Evolutionary conservation across 345 rosid species (phyloP).

Genomic region (Draba incana): DNA sequence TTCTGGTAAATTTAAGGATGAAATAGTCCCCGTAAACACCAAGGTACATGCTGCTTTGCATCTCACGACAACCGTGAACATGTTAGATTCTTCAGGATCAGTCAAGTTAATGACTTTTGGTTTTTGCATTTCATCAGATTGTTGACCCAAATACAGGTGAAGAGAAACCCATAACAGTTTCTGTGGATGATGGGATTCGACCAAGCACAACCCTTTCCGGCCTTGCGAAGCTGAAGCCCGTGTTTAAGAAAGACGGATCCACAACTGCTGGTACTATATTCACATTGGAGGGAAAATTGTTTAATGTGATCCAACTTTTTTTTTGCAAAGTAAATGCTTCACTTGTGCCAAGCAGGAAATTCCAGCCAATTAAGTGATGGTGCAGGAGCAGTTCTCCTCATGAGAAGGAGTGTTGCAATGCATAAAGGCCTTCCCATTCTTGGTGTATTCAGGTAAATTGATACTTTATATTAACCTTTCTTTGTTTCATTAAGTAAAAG

Average conservation of each 20-base stretch:
- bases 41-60: conserved; percentile 56
- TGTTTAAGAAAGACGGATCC: conserved; percentile 85
- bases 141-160: conserved; percentile 88
- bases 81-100: conserved; percentile 2
- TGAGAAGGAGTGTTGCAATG: conserved; percentile 88
- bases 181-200: conserved; percentile 94
- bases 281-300: conserved; percentile 9
- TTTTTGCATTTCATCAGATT: conserved; percentile 58
- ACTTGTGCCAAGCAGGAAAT: conserved; percentile 57
- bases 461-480: conserved; percentile 13
- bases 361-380: conserved; percentile 97
- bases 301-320: not conserved
- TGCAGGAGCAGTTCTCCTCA: conserved; percentile 93
- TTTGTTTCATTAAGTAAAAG: conserved; percentile 16
- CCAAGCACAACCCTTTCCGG: conserved; percentile 68
- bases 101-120: conserved; percentile 17
- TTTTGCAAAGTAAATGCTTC: not conserved
- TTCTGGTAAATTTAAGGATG: conserved; percentile 86
- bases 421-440: conserved; percentile 78
- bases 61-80: not conserved
- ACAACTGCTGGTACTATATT: conserved; percentile 82
- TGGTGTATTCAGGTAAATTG: conserved; percentile 79
- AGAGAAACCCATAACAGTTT: conserved; percentile 66
- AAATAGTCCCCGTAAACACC: conserved; percentile 82
- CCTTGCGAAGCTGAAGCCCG: conserved; percentile 70